Evolutionary conservation across 345 rosid species (phyloP).

Genomic region (Eucalyptus pauciflora): DNA sequence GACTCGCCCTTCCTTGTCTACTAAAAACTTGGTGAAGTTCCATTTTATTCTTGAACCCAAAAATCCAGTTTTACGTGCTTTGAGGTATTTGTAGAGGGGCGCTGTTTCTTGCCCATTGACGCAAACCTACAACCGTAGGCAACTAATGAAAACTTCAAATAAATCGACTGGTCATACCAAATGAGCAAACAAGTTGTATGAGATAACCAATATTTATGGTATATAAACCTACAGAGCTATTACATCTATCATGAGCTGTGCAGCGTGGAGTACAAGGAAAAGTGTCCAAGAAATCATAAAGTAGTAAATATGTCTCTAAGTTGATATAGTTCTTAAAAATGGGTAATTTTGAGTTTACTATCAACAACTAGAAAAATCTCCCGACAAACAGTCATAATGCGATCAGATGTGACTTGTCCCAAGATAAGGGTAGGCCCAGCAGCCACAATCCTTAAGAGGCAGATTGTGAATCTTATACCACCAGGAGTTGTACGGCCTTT

Average conservation of each 20-base stretch:
- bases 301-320: neutral
- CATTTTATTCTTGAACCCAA: slow-evolving; percentile 72
- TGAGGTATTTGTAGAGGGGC: slow-evolving; percentile 74
- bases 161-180: neutral
- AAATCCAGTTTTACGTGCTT: slow-evolving; percentile 41
- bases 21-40: slow-evolving; percentile 89
- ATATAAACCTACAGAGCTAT: neutral
- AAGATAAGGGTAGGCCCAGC: neutral
- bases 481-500: neutral
- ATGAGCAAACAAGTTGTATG: neutral
- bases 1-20: slow-evolving; percentile 60
- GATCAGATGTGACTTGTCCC: neutral
- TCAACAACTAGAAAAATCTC: neutral
- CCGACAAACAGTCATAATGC: neutral
- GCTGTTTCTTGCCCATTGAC: slow-evolving; percentile 67
- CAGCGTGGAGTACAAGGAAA: neutral
- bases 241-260: neutral
- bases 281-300: neutral
- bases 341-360: neutral
- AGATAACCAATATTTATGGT: neutral
- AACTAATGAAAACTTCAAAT: neutral
- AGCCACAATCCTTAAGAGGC: neutral
- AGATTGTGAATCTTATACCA: neutral
- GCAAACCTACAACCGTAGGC: slow-evolving; percentile 28
- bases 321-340: neutral